Evolutionary conservation across 2,329 filamentous ascomycete genomes (phyloP).

Genomic region (Colletotrichum chlorophyti): DNA sequence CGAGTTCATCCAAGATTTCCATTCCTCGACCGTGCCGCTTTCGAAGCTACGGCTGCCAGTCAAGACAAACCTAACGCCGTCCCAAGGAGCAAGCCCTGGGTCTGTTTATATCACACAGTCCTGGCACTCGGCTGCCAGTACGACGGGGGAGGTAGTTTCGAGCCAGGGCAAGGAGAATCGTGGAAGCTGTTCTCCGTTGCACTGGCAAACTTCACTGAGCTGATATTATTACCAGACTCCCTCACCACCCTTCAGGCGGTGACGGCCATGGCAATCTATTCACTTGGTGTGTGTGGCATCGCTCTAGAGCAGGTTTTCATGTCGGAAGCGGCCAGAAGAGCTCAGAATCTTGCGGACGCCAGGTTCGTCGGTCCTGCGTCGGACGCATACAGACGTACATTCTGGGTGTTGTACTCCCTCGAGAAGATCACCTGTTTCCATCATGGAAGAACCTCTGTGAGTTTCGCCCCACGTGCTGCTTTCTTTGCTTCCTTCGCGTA

Average conservation of each 20-base stretch:
- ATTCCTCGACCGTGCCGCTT: slow-evolving; percentile 37
- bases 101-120: slow-evolving; percentile 40
- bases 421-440: slow-evolving; percentile 44
- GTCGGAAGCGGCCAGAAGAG: slow-evolving; percentile 38
- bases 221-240: slow-evolving; percentile 39
- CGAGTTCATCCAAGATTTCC: slow-evolving; percentile 44
- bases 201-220: slow-evolving; percentile 40
- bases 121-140: slow-evolving; percentile 43
- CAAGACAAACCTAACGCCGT: not conserved
- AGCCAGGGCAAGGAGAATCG: slow-evolving; percentile 26
- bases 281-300: slow-evolving; percentile 34
- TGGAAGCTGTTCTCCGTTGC: slow-evolving; percentile 33
- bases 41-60: slow-evolving; percentile 12
- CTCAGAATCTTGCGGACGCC: slow-evolving; percentile 35
- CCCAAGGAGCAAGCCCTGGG: slow-evolving; percentile 33
- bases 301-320: slow-evolving; percentile 36
- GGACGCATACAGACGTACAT: slow-evolving; percentile 38
- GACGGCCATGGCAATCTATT: slow-evolving; percentile 39
- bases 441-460: slow-evolving; percentile 39
- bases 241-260: slow-evolving; percentile 38
- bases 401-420: slow-evolving; percentile 48
- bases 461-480: slow-evolving; percentile 3
- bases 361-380: slow-evolving; percentile 28
- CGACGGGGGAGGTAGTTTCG: slow-evolving; percentile 31
- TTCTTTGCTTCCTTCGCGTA: slow-evolving; percentile 35